Evolutionary conservation across 169 alveolate genomes (phyloP).

Genomic region (Eimeria falciformis): DNA sequence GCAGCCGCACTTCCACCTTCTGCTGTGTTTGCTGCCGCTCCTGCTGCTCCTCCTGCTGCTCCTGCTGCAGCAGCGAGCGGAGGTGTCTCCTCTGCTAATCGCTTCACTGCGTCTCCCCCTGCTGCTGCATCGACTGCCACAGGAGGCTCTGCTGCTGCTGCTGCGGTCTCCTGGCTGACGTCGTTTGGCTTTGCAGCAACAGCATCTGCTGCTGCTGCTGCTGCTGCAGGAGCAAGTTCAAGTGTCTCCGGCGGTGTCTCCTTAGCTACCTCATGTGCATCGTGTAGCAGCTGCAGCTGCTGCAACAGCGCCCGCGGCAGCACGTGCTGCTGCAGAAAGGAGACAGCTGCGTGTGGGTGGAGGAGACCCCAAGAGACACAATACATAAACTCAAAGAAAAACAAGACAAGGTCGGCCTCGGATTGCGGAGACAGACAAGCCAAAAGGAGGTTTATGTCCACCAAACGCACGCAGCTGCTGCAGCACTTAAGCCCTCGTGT

Average conservation of each 20-base stretch:
- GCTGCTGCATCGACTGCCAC: conserved; percentile 29
- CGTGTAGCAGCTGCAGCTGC: conserved; percentile 26
- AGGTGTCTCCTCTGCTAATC: conserved; percentile 2
- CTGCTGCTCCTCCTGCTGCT: not conserved
- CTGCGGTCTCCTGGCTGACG: conserved; percentile 1
- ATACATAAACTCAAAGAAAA: conserved; percentile 11
- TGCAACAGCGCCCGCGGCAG: conserved; percentile 21
- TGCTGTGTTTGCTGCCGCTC: conserved; percentile 20
- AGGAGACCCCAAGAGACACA: conserved; percentile 44
- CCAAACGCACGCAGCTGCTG: conserved; percentile 13
- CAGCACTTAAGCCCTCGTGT: not conserved
- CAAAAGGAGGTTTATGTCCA: not conserved
- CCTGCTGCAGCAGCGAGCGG: not conserved
- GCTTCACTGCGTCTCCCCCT: conserved; percentile 22
- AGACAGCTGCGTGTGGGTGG: conserved; percentile 19
- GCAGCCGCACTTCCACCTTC: not conserved
- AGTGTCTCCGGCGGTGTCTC: not conserved
- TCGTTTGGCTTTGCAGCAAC: not conserved
- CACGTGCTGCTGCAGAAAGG: conserved; percentile 18
- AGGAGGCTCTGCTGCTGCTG: not conserved
- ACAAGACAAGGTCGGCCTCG: not conserved
- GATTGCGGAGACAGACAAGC: not conserved
- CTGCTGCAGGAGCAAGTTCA: conserved; percentile 28
- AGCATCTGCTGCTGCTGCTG: not conserved
- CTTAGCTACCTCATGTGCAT: not conserved